Conservation (phyloP, 2,329 filamentous ascomycete species). For the Lecanicillium sp. region DNA sequence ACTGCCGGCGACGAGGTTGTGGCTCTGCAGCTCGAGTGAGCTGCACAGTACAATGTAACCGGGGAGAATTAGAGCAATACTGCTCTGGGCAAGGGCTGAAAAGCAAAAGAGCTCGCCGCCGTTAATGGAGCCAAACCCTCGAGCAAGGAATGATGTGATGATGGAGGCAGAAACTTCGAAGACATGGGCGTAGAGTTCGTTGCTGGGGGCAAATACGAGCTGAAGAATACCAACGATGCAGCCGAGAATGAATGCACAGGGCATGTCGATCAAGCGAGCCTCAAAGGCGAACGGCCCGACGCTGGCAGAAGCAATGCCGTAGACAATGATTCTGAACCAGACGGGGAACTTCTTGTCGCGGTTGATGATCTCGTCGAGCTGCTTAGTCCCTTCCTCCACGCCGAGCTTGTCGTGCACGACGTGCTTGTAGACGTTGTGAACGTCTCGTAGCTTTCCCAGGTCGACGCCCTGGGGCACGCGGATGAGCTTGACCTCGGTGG, state of each 20-base stretch:
- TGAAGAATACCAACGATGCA: conserved; percentile 69
- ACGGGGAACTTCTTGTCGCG: conserved; percentile 41
- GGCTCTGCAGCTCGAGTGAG: conserved; percentile 62
- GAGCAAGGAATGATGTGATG: conserved; percentile 61
- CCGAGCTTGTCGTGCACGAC: conserved; percentile 73
- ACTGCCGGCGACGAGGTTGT: conserved; percentile 64
- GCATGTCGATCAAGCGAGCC: conserved; percentile 70
- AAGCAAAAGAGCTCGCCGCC: conserved; percentile 60
- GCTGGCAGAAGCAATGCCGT: conserved; percentile 67
- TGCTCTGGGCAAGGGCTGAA: conserved; percentile 64
- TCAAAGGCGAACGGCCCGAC: conserved; percentile 78
- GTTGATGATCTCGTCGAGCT: conserved; percentile 50
- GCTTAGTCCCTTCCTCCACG: conserved; percentile 61
- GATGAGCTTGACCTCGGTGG: conserved; percentile 73
- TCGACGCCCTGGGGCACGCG: conserved; percentile 63
- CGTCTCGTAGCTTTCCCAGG: conserved; percentile 66
- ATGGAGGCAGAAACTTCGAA: conserved; percentile 52
- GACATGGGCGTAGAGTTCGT: conserved; percentile 58
- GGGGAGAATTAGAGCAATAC: conserved; percentile 67
- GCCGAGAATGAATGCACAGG: conserved; percentile 69
- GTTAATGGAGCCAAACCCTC: conserved; percentile 62
- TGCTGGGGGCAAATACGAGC: conserved; percentile 66
- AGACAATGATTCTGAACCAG: conserved; percentile 57
- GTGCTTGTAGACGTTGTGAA: conserved; percentile 73
- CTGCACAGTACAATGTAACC: conserved; percentile 45